These are phyloP conservation scores for Laburnicola sp. DNA, from an alignment of 2,329 filamentous ascomycete species.

Conservation along the genomic window DNA sequence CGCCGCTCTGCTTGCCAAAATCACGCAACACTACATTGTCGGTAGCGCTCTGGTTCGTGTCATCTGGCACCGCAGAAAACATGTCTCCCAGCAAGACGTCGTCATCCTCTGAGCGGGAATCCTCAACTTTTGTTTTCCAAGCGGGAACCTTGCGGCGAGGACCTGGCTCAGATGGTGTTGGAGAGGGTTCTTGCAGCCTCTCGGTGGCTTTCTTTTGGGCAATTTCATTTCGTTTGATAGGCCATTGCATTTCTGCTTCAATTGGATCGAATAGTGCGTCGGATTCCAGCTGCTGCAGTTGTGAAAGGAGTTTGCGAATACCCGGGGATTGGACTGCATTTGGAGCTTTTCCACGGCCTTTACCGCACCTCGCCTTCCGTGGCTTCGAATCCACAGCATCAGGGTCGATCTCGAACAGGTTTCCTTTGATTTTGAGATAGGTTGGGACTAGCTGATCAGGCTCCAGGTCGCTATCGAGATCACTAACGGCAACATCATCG, in stretches of 20 bases:
- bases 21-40: conserved; percentile 69
- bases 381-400: conserved; percentile 59
- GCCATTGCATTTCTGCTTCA: conserved; percentile 53
- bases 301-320: conserved; percentile 69
- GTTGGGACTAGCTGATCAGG: conserved; percentile 63
- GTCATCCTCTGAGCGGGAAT: background rate
- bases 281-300: conserved; percentile 74
- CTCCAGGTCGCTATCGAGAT: conserved; percentile 55
- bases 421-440: conserved; percentile 73
- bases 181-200: conserved; percentile 12
- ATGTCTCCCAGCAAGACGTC: conserved; percentile 57
- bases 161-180: too few relatives aligned
- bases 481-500: conserved; percentile 49
- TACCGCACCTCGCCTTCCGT: conserved; percentile 35
- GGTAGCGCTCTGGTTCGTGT: conserved; percentile 50
- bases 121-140: conserved; percentile 38
- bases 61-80: conserved; percentile 54
- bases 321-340: conserved; percentile 47
- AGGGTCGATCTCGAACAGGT: conserved; percentile 52
- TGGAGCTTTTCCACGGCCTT: conserved; percentile 23
- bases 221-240: conserved; percentile 47
- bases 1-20: conserved; percentile 80
- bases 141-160: conserved; percentile 3
- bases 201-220: conserved; percentile 44
- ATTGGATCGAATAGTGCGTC: conserved; percentile 56